Percentiles rank a stretch among this genome's conserved stretches.
phyloP scores from a whole-genome alignment of 2,329 filamentous ascomycete species.

The Rhynchosporium agropyri region DNA sequence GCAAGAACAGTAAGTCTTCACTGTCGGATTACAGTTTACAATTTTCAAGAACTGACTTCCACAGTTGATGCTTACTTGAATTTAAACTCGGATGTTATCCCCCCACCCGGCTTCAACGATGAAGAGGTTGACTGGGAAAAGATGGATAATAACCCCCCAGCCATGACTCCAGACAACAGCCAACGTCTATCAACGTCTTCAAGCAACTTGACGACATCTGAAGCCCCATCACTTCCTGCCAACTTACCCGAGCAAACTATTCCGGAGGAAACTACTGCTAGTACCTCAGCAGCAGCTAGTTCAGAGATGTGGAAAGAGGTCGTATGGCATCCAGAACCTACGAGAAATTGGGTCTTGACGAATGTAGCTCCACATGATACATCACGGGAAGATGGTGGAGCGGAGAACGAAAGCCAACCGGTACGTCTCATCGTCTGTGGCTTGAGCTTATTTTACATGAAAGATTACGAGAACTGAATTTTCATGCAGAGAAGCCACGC shows the following conservation, averaged over 20 bases:
- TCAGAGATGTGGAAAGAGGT: too few relatives aligned
- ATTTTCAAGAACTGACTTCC: background rate
- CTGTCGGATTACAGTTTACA: background rate
- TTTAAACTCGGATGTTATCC: background rate
- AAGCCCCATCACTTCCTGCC: background rate
- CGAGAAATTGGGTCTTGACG: too few relatives aligned
- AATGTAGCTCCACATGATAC: too few relatives aligned
- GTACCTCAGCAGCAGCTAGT: background rate
- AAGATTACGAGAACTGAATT: too few relatives aligned
- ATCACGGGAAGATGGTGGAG: too few relatives aligned
- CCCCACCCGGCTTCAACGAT: background rate
- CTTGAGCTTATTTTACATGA: too few relatives aligned
- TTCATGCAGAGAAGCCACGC: too few relatives aligned
- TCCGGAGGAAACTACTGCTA: too few relatives aligned
- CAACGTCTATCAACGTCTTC: background rate
- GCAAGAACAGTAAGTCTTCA: slow-evolving; percentile 15
- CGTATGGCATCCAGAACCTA: too few relatives aligned
- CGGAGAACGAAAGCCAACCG: too few relatives aligned
- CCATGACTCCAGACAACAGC: background rate
- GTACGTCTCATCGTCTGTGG: too few relatives aligned
- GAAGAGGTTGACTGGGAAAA: background rate
- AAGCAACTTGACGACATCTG: background rate
- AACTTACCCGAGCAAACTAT: background rate
- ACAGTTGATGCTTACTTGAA: background rate
- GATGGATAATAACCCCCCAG: background rate